These are phyloP conservation scores for Tanozyma kutaoensis DNA, from an alignment of 805 yeast genomes.

Conservation along the genomic window DNA sequence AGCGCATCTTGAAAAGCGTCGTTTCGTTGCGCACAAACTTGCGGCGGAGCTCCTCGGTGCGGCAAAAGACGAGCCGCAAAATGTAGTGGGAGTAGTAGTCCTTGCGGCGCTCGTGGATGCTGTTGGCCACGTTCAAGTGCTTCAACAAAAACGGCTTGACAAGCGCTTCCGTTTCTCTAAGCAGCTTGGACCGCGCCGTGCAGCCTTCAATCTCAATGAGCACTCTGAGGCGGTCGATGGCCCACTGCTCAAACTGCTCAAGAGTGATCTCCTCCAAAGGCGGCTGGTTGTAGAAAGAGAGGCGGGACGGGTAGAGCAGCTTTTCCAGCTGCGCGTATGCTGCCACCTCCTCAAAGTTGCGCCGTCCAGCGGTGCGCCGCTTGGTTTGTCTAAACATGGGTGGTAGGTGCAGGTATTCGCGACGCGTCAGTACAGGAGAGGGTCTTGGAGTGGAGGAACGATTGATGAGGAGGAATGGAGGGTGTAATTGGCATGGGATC, in stretches of 20 bases:
- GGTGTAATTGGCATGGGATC: too few species aligned
- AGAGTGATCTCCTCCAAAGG: conserved; percentile 80
- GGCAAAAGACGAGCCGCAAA: conserved; percentile 78
- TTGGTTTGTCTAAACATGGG: conserved; percentile 65
- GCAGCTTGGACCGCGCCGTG: conserved; percentile 44
- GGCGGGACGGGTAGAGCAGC: conserved; percentile 38
- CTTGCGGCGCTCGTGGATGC: conserved; percentile 55
- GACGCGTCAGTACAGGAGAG: too few species aligned
- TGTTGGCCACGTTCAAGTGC: conserved; percentile 44
- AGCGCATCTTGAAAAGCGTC: conserved; percentile 61
- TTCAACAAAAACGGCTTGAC: conserved; percentile 56
- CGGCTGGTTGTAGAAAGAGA: conserved; percentile 64
- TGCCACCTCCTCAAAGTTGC: conserved; percentile 37
- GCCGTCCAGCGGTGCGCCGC: conserved; percentile 62
- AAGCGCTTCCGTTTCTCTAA: conserved; percentile 51
- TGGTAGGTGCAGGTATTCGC: too few species aligned
- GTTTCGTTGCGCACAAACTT: conserved; percentile 73
- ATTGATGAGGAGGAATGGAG: too few species aligned
- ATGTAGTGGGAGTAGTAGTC: conserved; percentile 91
- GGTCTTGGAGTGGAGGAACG: too few species aligned
- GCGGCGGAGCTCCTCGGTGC: conserved; percentile 68
- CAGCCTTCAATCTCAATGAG: conserved; percentile 76
- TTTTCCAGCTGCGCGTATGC: conserved; percentile 15
- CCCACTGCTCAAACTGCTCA: conserved; percentile 93
- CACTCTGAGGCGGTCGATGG: conserved; percentile 77